Percentiles rank a stretch among this genome's conserved stretches.
These are phyloP conservation scores for Blastobotrys illinoisensis DNA, from an alignment of 1,139 yeast genomes.

Conservation along the genomic window DNA sequence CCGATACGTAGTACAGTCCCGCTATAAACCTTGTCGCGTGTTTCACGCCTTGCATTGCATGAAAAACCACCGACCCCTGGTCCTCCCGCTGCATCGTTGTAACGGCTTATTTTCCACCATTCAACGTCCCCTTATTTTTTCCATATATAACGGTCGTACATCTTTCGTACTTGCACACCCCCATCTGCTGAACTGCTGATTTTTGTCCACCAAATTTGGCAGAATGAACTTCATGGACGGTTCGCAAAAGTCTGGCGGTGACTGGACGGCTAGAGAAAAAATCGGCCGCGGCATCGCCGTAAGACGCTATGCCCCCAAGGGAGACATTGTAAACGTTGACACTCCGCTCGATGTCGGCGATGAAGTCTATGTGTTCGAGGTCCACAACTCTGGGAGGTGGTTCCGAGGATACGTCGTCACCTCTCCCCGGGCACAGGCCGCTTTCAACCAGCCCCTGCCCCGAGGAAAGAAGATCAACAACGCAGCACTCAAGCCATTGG, in stretches of 20 bases:
- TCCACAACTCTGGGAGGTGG: slow-evolving; percentile 56
- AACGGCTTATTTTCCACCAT: background rate
- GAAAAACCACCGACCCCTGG: background rate
- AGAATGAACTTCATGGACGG: background rate
- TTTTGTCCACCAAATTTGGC: background rate
- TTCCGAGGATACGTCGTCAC: slow-evolving; percentile 64
- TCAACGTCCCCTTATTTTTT: background rate
- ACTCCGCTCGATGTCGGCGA: slow-evolving; percentile 65
- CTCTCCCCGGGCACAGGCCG: slow-evolving; percentile 27
- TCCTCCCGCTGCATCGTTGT: background rate
- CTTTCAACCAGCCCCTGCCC: slow-evolving; percentile 27
- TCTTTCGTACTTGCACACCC: background rate
- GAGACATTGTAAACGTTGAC: slow-evolving; percentile 11
- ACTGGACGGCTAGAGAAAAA: slow-evolving; percentile 41
- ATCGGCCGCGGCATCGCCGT: slow-evolving; percentile 28
- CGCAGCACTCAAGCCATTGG: slow-evolving; percentile 25
- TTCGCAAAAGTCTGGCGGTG: slow-evolving; percentile 2
- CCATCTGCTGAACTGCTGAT: background rate
- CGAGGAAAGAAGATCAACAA: slow-evolving; percentile 20
- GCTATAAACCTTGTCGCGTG: background rate
- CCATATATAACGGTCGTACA: background rate
- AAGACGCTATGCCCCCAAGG: slow-evolving; percentile 22
- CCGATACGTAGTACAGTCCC: no score
- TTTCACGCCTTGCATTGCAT: background rate
- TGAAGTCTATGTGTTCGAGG: slow-evolving; percentile 71